Evolutionary conservation across 768 basidiomycete species (phyloP).

Genomic region (Pulveroboletus frians): DNA sequence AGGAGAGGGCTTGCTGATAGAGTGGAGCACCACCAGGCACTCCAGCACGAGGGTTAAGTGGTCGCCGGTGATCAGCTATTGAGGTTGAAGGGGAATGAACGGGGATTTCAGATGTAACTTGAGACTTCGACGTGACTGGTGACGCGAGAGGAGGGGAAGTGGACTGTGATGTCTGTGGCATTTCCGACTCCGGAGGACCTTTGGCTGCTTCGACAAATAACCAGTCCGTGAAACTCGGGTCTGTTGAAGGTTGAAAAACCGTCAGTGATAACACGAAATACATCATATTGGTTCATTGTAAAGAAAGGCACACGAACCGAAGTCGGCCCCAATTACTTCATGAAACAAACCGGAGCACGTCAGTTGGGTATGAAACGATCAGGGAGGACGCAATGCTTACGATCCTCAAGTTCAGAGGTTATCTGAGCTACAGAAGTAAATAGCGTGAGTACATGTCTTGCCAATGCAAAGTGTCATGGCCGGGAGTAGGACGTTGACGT

Average conservation of each 20-base stretch:
- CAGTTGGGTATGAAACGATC: slow-evolving; percentile 7
- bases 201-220: slow-evolving; percentile 76
- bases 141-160: slow-evolving; percentile 21
- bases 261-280: slow-evolving; percentile 3
- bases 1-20: slow-evolving; percentile 72
- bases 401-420: slow-evolving; percentile 79
- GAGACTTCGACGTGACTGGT: slow-evolving; percentile 23
- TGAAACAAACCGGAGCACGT: slow-evolving; percentile 2
- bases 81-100: slow-evolving; percentile 18
- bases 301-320: slow-evolving; percentile 44
- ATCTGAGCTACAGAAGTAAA: slow-evolving; percentile 59
- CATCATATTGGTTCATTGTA: neutral
- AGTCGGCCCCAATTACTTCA: slow-evolving; percentile 73
- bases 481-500: slow-evolving; percentile 21
- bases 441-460: slow-evolving; percentile 3
- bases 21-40: slow-evolving; percentile 36
- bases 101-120: slow-evolving; percentile 27
- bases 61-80: slow-evolving; percentile 27
- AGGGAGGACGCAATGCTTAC: slow-evolving; percentile 34
- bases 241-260: slow-evolving; percentile 34
- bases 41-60: slow-evolving; percentile 43
- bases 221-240: slow-evolving; percentile 84
- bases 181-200: slow-evolving; percentile 52
- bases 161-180: slow-evolving; percentile 31
- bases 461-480: neutral